Evolutionary conservation across 768 basidiomycete genomes (phyloP), one percentile per base, ranked within the genome.

Genomic region (Mycena albidolilacea): DNA sequence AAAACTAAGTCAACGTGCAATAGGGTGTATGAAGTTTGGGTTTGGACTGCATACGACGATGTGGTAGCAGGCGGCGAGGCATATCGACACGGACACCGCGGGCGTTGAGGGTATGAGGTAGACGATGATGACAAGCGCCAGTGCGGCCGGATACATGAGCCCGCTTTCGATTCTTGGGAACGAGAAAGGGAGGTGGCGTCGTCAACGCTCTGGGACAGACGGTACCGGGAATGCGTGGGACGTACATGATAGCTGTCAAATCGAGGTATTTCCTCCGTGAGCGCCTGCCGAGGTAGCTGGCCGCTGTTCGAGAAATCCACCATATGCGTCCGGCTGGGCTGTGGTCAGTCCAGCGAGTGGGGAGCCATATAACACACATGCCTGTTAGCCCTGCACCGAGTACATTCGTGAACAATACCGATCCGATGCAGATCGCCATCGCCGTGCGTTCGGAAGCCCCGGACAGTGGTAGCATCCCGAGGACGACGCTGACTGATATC

Each of bases 261-360:
- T 64, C 41, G 43, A 58, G 7, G 35, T 71, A 69, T 44, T 21
- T 71, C 15, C 41, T 50, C 1, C 57, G 64, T 46, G 67, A 39
- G 4, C 46, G 39, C 7, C 46, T 23, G 17, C 70, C 63, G 0
- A 64, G 38, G 21, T 57, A 30, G 14, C 3, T 23, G 14, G 63
- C 19, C 1, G 21, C 46, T 6, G 48, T 41, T 5, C 63, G 62
- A 9, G 70, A 59, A 15, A 71, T 71, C 63, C 63, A 71, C 70
- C 70, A 71, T 30, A 71, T 71, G 41, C 70, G 63, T n/a, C 70
- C 64, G 7, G 70, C 70, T 71, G 46, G 30, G 30, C 30, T 30
- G 30, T 30, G 30, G 30, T 30, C 30, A 5, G 58, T 10, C 35
- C 21, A 14, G 15, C 23, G 10, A 21, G 52, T 54, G 10, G 30